Evolutionary conservation across 108 stramenopile species (phyloP).

Genomic region (Cyclostephanos invisitatus): DNA sequence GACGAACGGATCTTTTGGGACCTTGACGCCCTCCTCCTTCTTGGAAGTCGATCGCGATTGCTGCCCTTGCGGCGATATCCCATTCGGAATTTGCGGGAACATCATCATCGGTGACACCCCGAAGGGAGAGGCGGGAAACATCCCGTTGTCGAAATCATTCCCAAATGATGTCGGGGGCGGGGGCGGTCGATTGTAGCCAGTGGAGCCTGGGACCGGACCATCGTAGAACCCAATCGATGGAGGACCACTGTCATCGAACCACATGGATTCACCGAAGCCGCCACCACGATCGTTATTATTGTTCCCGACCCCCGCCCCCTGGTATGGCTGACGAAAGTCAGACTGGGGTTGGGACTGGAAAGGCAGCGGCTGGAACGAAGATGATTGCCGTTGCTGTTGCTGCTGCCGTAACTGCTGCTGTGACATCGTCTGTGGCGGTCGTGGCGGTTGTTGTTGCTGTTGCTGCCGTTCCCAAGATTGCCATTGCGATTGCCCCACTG

Average conservation of each 20-base stretch:
- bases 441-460: background rate
- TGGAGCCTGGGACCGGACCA: background rate
- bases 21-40: constrained; percentile 6
- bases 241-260: background rate
- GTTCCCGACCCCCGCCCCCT: background rate
- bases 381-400: background rate
- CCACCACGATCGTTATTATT: background rate
- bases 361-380: constrained; percentile 8
- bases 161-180: background rate
- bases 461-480: background rate
- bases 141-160: background rate
- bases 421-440: background rate
- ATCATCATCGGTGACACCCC: background rate
- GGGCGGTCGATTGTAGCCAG: background rate
- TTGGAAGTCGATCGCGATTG: background rate
- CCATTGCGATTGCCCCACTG: background rate
- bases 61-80: background rate
- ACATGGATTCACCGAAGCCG: background rate
- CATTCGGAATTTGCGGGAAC: background rate
- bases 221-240: background rate
- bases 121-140: background rate
- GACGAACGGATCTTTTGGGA: constrained; percentile 10
- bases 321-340: constrained; percentile 5
- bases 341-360: constrained; percentile 4
- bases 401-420: background rate